Evolutionary conservation across 768 basidiomycete species (phyloP).

Genomic region (Mrakia frigida): DNA sequence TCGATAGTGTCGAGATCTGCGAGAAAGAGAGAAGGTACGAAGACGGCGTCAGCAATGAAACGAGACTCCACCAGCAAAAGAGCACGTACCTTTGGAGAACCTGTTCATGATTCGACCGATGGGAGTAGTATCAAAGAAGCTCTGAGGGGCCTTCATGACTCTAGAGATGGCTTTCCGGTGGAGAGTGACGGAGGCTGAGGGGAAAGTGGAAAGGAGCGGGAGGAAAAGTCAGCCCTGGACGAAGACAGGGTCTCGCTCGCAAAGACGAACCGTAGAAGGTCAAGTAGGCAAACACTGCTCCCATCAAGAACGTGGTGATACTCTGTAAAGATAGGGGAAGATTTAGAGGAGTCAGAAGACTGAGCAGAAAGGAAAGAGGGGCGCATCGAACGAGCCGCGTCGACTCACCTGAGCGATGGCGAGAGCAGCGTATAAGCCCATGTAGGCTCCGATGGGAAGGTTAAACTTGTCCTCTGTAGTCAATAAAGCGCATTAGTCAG

Average conservation of each 20-base stretch:
- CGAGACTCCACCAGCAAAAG: no score
- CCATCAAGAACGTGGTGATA: constrained; percentile 12
- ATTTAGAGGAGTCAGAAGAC: constrained; percentile 46
- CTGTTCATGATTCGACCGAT: constrained; percentile 45
- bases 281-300: constrained; percentile 48
- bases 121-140: constrained; percentile 70
- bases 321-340: constrained; percentile 35
- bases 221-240: neutral
- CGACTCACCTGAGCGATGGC: constrained; percentile 61
- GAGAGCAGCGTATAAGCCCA: constrained; percentile 60
- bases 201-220: constrained; percentile 40
- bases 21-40: neutral
- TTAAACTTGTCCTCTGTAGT: constrained; percentile 54
- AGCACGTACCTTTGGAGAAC: constrained; percentile 44
- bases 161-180: constrained; percentile 56
- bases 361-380: constrained; percentile 34
- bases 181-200: constrained; percentile 65
- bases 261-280: constrained; percentile 8
- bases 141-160: constrained; percentile 70
- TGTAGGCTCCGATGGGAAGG: constrained; percentile 56
- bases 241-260: neutral
- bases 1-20: constrained; percentile 6
- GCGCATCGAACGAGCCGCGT: constrained; percentile 44
- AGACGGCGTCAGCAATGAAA: constrained; percentile 31
- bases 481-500: constrained; percentile 43